Percentiles rank a stretch among this genome's conserved stretches.
These are phyloP conservation scores for Suhomyces kunorum DNA, from an alignment of 1,139 yeast species.

Conservation along the genomic window DNA sequence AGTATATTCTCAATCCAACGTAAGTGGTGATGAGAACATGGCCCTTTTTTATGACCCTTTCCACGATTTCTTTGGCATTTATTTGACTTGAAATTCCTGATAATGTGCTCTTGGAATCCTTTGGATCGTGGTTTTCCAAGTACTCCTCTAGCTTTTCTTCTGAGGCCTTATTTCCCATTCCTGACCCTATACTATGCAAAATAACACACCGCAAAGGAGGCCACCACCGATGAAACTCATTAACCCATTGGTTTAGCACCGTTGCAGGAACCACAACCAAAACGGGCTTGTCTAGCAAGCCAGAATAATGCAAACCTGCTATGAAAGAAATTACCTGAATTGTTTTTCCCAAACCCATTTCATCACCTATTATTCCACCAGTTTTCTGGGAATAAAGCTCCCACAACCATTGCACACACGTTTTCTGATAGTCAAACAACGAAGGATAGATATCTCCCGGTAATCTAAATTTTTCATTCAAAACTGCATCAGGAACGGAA, in stretches of 20 bases:
- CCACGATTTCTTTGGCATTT: constrained; percentile 49
- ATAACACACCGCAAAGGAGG: constrained; percentile 88
- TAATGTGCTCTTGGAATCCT: constrained; percentile 22
- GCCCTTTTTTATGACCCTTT: constrained; percentile 58
- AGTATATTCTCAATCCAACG: constrained; percentile 81
- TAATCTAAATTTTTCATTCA: constrained; percentile 66
- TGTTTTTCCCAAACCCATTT: constrained; percentile 97
- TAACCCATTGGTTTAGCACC: constrained; percentile 93
- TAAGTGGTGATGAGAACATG: constrained; percentile 90
- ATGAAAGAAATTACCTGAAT: constrained; percentile 87
- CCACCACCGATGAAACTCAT: constrained; percentile 97
- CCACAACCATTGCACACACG: constrained; percentile 82
- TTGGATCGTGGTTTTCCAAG: constrained; percentile 49
- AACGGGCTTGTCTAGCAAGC: constrained; percentile 71
- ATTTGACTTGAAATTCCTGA: constrained; percentile 36
- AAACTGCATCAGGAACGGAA: constrained; percentile 65
- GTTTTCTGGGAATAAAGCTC: constrained; percentile 83
- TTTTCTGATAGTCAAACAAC: constrained; percentile 88
- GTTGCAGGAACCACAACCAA: constrained; percentile 95
- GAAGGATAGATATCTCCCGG: constrained; percentile 93
- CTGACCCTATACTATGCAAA: constrained; percentile 89
- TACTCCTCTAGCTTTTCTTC: constrained; percentile 51
- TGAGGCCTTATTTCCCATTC: constrained; percentile 60
- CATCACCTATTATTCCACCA: constrained; percentile 96
- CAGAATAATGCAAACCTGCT: constrained; percentile 87